Conservation (phyloP, 805 yeast genomes). For the Wickerhamiella azymoides region DNA sequence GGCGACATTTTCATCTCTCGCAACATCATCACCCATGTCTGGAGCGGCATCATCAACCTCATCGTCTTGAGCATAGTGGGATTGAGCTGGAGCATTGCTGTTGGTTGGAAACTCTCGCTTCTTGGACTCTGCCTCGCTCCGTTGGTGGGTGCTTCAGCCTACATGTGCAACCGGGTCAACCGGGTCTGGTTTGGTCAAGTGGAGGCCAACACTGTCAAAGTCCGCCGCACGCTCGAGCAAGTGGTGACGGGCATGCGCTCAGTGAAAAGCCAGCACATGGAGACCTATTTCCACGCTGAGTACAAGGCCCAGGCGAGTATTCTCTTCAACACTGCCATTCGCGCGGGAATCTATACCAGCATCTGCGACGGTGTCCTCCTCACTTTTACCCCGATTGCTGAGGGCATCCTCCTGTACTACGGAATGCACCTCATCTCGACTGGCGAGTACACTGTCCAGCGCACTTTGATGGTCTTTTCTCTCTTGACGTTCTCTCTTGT, state of each 20-base stretch:
- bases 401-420: slow-evolving; percentile 62
- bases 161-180: slow-evolving; percentile 33
- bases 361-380: slow-evolving; percentile 48
- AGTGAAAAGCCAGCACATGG: slow-evolving; percentile 43
- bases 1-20: slow-evolving; percentile 75
- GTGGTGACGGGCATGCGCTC: slow-evolving; percentile 47
- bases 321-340: slow-evolving; percentile 31
- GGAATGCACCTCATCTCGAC: slow-evolving; percentile 60
- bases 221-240: slow-evolving; percentile 30
- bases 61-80: slow-evolving; percentile 45
- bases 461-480: slow-evolving; percentile 55
- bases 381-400: slow-evolving; percentile 43
- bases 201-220: slow-evolving; percentile 10
- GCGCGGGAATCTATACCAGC: slow-evolving; percentile 50
- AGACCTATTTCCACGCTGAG: slow-evolving; percentile 30
- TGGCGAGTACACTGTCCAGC: slow-evolving; percentile 40
- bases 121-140: slow-evolving; percentile 74
- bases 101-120: slow-evolving; percentile 79
- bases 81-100: slow-evolving; percentile 56
- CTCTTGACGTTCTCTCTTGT: slow-evolving; percentile 60
- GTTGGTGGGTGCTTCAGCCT: slow-evolving; percentile 38
- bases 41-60: slow-evolving; percentile 42
- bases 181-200: slow-evolving; percentile 12
- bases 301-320: slow-evolving; percentile 17
- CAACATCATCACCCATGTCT: slow-evolving; percentile 44